Evolutionary conservation across 352 stramenopile species (phyloP).

Genomic region (Phytophthora sp.): DNA sequence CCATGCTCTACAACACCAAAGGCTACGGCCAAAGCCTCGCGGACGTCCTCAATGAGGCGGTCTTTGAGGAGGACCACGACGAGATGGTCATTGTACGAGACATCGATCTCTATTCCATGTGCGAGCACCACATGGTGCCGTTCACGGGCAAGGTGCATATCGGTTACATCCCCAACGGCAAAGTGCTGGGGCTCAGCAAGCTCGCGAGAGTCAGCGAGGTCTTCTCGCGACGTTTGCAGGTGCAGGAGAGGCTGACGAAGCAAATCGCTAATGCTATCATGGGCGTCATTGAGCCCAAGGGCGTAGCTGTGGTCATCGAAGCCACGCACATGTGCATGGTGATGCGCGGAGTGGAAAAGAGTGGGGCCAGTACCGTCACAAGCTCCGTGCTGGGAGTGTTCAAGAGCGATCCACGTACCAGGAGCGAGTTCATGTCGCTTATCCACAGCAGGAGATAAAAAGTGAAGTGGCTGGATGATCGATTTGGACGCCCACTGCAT

Average conservation of each 20-base stretch:
- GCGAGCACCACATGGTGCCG: slow-evolving; percentile 99
- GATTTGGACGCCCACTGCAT: neutral
- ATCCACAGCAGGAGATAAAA: slow-evolving; percentile 82
- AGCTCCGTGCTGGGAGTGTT: slow-evolving; percentile 97
- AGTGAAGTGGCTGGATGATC: neutral
- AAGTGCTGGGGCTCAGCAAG: slow-evolving; percentile 98
- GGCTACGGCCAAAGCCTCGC: slow-evolving; percentile 93
- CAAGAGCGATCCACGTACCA: slow-evolving; percentile 92
- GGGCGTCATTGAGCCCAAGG: slow-evolving; percentile 95
- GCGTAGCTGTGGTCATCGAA: slow-evolving; percentile 99
- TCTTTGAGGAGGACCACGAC: slow-evolving; percentile 98
- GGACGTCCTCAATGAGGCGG: slow-evolving; percentile 95
- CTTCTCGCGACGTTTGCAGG: slow-evolving; percentile 96
- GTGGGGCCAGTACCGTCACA: slow-evolving; percentile 95
- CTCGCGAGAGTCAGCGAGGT: slow-evolving; percentile 98
- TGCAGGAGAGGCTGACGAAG: slow-evolving; percentile 99
- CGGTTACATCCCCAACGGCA: slow-evolving; percentile 94
- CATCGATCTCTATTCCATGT: slow-evolving; percentile 99
- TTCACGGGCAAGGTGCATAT: slow-evolving; percentile 98
- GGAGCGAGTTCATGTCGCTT: slow-evolving; percentile 90
- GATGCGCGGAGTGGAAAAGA: slow-evolving; percentile 99
- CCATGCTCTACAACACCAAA: slow-evolving; percentile 96
- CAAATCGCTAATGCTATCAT: slow-evolving; percentile 99
- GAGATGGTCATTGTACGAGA: slow-evolving; percentile 99
- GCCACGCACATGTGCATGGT: slow-evolving; percentile 99